Conservation (phyloP, 2,329 filamentous ascomycete genomes). For the Hymenoscyphus infarciens region DNA sequence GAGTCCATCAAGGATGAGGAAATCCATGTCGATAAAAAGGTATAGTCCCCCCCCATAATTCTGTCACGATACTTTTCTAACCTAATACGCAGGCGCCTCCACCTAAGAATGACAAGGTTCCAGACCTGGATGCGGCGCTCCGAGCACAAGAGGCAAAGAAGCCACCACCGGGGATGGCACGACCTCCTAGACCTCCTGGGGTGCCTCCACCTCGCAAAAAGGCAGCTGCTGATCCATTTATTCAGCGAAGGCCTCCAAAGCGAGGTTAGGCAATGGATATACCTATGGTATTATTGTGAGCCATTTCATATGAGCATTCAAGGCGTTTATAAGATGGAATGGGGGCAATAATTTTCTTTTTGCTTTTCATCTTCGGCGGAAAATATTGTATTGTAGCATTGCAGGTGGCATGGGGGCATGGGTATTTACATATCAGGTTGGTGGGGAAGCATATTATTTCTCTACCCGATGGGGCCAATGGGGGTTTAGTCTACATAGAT, state of each 20-base stretch:
- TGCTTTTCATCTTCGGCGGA: neutral
- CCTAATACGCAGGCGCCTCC: neutral
- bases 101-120: conserved; percentile 5
- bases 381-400: neutral
- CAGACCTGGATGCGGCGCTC: conserved; percentile 23
- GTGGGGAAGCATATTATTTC: no score
- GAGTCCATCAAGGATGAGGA: conserved; percentile 20
- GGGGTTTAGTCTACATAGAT: no score
- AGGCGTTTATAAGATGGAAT: neutral
- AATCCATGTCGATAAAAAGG: conserved; percentile 21
- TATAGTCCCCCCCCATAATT: conserved; percentile 4
- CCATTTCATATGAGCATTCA: neutral
- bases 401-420: neutral
- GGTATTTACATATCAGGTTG: neutral
- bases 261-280: conserved; percentile 6
- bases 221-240: conserved; percentile 29
- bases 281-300: neutral
- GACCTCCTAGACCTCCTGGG: conserved; percentile 21
- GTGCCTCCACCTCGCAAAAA: conserved; percentile 24
- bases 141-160: conserved; percentile 26
- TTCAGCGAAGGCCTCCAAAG: conserved; percentile 25
- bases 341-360: neutral
- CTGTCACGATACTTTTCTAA: neutral
- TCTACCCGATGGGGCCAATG: no score
- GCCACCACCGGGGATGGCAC: conserved; percentile 9